phyloP scores from a whole-genome alignment of 2,329 filamentous ascomycete genomes.

The Mycogone perniciosa region DNA sequence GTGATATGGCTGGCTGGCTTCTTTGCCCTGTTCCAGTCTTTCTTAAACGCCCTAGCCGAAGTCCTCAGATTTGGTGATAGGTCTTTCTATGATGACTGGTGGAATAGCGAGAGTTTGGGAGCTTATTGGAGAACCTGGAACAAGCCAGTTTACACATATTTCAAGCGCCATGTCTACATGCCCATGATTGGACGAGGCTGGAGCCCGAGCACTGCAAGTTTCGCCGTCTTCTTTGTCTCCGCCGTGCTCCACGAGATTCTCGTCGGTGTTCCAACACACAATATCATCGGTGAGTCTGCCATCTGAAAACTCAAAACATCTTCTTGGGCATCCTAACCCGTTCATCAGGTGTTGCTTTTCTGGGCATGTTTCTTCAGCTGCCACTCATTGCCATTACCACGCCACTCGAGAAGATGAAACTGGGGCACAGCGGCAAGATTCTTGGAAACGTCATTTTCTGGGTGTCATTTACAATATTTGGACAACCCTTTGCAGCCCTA shows the following conservation, averaged over 20 bases:
- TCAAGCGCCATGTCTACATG: slow-evolving; percentile 88
- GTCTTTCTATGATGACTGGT: slow-evolving; percentile 96
- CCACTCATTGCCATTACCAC: slow-evolving; percentile 79
- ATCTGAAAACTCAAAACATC: neutral
- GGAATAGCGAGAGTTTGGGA: slow-evolving; percentile 84
- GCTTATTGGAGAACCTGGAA: slow-evolving; percentile 97
- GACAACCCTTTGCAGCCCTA: slow-evolving; percentile 85
- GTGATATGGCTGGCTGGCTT: slow-evolving; percentile 98
- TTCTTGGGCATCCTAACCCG: slow-evolving; percentile 6
- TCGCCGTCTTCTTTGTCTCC: slow-evolving; percentile 81
- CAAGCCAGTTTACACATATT: slow-evolving; percentile 93
- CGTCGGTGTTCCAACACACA: slow-evolving; percentile 91
- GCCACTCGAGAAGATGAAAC: slow-evolving; percentile 70
- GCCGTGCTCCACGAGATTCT: slow-evolving; percentile 86
- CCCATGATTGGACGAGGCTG: slow-evolving; percentile 82
- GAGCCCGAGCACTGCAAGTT: slow-evolving; percentile 62
- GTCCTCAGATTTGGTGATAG: slow-evolving; percentile 85
- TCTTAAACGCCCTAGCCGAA: slow-evolving; percentile 86
- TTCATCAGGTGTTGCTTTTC: slow-evolving; percentile 71
- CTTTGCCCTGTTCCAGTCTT: slow-evolving; percentile 91
- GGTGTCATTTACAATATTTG: slow-evolving; percentile 91
- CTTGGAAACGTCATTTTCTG: slow-evolving; percentile 93
- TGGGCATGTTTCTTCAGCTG: slow-evolving; percentile 90
- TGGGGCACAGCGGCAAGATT: slow-evolving; percentile 63
- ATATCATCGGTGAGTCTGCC: slow-evolving; percentile 63